Conservation (phyloP, 352 stramenopile genomes). For the Phytophthora citrophthora region DNA sequence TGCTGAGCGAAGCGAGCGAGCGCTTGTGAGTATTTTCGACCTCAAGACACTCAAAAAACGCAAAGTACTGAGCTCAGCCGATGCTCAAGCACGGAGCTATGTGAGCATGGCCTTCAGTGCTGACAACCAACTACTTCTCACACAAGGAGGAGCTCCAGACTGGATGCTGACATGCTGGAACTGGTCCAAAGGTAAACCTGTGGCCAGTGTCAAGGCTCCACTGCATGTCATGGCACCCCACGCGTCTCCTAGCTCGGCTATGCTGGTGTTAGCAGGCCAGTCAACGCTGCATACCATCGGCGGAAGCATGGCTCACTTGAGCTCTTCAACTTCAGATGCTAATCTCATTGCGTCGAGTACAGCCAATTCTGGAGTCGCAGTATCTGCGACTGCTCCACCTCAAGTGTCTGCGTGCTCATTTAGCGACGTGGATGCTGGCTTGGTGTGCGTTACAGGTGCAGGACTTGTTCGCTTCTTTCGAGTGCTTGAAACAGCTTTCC, state of each 20-base stretch:
- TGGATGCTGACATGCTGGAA: constrained; percentile 93
- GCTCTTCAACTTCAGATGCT: constrained; percentile 30
- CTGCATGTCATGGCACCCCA: constrained; percentile 59
- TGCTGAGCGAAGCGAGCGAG: constrained; percentile 75
- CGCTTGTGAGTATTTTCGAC: constrained; percentile 87
- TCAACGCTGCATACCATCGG: constrained; percentile 30
- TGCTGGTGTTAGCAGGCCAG: constrained; percentile 40
- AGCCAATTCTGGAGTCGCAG: constrained; percentile 6
- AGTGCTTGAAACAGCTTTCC: constrained; percentile 88
- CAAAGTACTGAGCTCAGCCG: constrained; percentile 83
- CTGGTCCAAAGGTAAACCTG: constrained; percentile 91
- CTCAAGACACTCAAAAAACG: constrained; percentile 90
- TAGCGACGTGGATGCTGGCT: constrained; percentile 87
- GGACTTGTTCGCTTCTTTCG: constrained; percentile 91
- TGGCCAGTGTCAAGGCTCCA: constrained; percentile 77
- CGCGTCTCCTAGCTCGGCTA: constrained; percentile 50
- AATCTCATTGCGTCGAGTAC: constrained; percentile 25
- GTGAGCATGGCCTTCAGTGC: constrained; percentile 90
- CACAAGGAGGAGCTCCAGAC: constrained; percentile 83
- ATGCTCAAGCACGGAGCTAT: constrained; percentile 69
- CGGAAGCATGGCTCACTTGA: constrained; percentile 32
- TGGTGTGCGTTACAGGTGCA: constrained; percentile 86
- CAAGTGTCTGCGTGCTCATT: constrained; percentile 86
- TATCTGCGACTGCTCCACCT: background rate
- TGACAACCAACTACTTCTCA: constrained; percentile 92